Evolutionary conservation across 345 rosid species (phyloP).

Genomic region (Camelina neglecta): DNA sequence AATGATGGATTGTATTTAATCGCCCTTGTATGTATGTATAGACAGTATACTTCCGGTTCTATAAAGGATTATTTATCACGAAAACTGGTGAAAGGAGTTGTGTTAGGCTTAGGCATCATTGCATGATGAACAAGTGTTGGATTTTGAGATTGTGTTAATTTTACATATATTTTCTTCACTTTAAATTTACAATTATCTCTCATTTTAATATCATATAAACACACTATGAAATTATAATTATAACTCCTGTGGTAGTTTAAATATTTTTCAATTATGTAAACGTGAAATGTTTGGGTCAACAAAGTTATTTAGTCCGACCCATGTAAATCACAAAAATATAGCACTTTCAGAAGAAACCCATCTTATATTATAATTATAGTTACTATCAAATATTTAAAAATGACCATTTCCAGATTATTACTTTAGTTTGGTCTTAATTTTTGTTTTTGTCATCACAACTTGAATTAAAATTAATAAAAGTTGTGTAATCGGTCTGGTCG

Average conservation of each 20-base stretch:
- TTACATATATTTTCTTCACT: background rate
- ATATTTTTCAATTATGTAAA: background rate
- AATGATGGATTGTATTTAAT: conserved; percentile 28
- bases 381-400: background rate
- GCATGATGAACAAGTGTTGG: background rate
- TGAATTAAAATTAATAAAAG: background rate
- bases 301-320: background rate
- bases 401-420: background rate
- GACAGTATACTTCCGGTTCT: conserved; percentile 1
- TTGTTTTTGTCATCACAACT: background rate
- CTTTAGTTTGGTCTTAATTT: background rate
- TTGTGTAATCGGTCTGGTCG: background rate
- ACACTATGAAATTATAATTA: too few relatives aligned
- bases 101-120: background rate
- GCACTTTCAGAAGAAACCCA: background rate
- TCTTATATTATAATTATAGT: too few relatives aligned
- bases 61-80: background rate
- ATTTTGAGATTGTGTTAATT: background rate
- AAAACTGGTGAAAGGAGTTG: conserved; percentile 4
- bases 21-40: conserved; percentile 25
- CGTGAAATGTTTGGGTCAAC: background rate
- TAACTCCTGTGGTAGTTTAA: too few relatives aligned
- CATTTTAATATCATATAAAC: too few relatives aligned
- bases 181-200: too few relatives aligned
- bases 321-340: too few relatives aligned